A percentile compares a stretch with the other conserved stretches of the same genome.
Evolutionary conservation across 2,329 filamentous ascomycete species (phyloP).

Genomic region (Trichocomaceae sp.): DNA sequence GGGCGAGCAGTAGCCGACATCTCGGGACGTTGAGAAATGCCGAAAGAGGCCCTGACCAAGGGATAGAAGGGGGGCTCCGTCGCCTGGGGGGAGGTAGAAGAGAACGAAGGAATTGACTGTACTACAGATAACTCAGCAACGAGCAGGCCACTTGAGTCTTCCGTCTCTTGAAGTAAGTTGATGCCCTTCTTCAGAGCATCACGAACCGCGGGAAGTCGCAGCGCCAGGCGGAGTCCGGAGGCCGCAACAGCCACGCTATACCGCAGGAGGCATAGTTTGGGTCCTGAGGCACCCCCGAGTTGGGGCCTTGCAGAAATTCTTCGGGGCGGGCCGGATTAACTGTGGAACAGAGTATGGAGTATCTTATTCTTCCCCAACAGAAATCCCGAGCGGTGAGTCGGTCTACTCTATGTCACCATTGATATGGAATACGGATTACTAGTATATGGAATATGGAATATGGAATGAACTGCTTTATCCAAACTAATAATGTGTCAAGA

Average conservation of each 20-base stretch:
- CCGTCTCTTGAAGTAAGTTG: too few species aligned
- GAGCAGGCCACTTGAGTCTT: background rate
- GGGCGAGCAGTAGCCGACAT: constrained; percentile 47
- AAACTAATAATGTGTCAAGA: background rate
- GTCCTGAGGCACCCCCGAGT: background rate
- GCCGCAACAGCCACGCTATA: background rate
- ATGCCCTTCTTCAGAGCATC: too few species aligned
- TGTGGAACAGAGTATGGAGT: background rate
- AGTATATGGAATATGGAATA: background rate
- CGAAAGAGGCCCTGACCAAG: constrained; percentile 93
- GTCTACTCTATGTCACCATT: too few species aligned
- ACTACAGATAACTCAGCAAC: background rate
- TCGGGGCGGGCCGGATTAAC: background rate
- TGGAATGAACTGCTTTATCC: background rate
- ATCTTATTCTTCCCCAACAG: background rate
- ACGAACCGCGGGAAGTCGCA: background rate
- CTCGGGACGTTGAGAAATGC: constrained; percentile 55
- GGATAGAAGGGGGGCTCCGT: constrained; percentile 80
- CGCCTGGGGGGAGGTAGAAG: constrained; percentile 44
- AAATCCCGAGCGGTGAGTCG: background rate
- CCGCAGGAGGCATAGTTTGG: background rate
- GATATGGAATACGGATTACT: background rate
- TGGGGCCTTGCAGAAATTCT: background rate
- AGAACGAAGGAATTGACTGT: background rate
- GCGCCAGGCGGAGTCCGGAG: background rate